Evolutionary conservation across 2,329 filamentous ascomycete genomes (phyloP).

Genomic region (Rhinocladiella mackenziei): DNA sequence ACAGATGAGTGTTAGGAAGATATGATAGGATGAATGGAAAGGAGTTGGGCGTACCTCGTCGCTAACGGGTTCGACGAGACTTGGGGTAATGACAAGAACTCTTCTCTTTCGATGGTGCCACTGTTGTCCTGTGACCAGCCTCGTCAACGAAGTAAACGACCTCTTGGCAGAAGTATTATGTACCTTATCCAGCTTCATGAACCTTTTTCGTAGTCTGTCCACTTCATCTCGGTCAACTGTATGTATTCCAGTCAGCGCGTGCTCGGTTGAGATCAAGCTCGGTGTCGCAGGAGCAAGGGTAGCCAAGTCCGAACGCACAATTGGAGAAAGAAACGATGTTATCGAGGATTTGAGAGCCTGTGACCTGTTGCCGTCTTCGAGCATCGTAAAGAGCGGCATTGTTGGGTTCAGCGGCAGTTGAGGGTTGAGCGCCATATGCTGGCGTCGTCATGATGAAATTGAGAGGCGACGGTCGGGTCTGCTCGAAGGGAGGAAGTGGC

Average conservation of each 20-base stretch:
- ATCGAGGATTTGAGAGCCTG: slow-evolving; percentile 71
- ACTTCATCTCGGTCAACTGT: slow-evolving; percentile 96
- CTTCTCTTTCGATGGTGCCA: slow-evolving; percentile 95
- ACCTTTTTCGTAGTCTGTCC: slow-evolving; percentile 88
- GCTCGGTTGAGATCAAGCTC: slow-evolving; percentile 4
- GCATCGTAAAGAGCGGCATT: slow-evolving; percentile 44
- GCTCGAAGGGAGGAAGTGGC: too few species aligned
- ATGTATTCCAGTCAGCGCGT: slow-evolving; percentile 16
- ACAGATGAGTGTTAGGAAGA: slow-evolving; percentile 14
- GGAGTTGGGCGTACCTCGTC: slow-evolving; percentile 62
- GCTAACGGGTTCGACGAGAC: slow-evolving; percentile 97
- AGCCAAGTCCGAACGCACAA: slow-evolving; percentile 57
- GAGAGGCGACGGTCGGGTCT: too few species aligned
- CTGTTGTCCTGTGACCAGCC: slow-evolving; percentile 76
- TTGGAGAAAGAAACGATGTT: slow-evolving; percentile 96
- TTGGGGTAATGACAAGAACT: slow-evolving; percentile 94
- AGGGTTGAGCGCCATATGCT: slow-evolving; percentile 39
- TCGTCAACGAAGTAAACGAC: neutral
- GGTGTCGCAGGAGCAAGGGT: neutral
- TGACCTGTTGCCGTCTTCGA: slow-evolving; percentile 41
- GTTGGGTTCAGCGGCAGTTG: slow-evolving; percentile 39
- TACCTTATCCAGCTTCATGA: slow-evolving; percentile 99
- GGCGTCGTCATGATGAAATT: slow-evolving; percentile 39
- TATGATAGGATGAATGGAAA: slow-evolving; percentile 3
- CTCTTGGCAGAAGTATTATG: slow-evolving; percentile 4